A percentile compares a stretch with the other conserved stretches of the same genome.
phyloP scores from a whole-genome alignment of 2,329 filamentous ascomycete genomes.

The Pseudogymnoascus sp. region DNA sequence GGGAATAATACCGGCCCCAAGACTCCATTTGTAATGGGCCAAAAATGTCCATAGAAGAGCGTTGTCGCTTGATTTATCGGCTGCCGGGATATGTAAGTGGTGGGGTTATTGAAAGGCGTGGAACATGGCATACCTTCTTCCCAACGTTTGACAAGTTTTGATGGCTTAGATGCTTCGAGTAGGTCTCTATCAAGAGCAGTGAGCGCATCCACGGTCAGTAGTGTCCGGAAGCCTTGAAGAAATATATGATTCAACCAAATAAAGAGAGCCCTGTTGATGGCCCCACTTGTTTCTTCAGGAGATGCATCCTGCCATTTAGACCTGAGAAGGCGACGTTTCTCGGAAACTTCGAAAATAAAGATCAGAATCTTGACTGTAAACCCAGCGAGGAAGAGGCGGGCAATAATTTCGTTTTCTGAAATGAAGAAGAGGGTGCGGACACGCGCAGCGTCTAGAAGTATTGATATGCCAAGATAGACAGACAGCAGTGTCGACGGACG shows the following conservation, averaged over 20 bases:
- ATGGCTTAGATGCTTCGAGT: background rate
- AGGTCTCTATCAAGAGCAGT: slow-evolving; percentile 26
- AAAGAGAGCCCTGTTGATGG: slow-evolving; percentile 31
- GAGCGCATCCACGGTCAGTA: slow-evolving; percentile 24
- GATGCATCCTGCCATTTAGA: background rate
- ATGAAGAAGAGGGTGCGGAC: slow-evolving; percentile 38
- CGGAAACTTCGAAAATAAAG: slow-evolving; percentile 33
- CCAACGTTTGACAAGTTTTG: background rate
- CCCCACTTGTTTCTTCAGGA: slow-evolving; percentile 29
- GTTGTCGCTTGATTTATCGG: slow-evolving; percentile 2
- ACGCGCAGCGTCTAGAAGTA: slow-evolving; percentile 39
- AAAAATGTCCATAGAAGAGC: slow-evolving; percentile 8
- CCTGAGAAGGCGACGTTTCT: slow-evolving; percentile 29
- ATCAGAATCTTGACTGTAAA: slow-evolving; percentile 28
- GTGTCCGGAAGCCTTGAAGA: slow-evolving; percentile 19
- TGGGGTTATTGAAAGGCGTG: background rate
- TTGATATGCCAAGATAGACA: slow-evolving; percentile 35
- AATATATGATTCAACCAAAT: slow-evolving; percentile 33
- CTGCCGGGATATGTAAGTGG: background rate
- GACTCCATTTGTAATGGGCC: slow-evolving; percentile 9
- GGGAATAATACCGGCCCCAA: slow-evolving; percentile 27
- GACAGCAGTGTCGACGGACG: slow-evolving; percentile 39
- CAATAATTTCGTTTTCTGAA: slow-evolving; percentile 20
- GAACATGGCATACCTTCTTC: background rate
- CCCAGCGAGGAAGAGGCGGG: slow-evolving; percentile 23